phyloP scores from a whole-genome alignment of 352 stramenopile species.

The Pythium vanterpoolii region DNA sequence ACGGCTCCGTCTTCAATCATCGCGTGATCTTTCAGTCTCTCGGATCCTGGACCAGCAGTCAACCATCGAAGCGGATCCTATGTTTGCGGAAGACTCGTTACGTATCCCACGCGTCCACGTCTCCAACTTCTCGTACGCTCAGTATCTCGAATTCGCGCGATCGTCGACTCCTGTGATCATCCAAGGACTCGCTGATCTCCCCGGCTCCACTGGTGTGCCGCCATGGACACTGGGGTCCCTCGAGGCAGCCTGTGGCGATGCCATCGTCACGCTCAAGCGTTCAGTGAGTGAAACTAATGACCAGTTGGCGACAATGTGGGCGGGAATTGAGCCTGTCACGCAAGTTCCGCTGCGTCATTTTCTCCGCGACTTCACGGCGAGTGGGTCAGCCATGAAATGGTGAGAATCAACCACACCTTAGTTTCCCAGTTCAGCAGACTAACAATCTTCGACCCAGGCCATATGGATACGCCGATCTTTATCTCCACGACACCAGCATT shows the following conservation, averaged over 20 bases:
- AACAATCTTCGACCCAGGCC: slow-evolving; percentile 6
- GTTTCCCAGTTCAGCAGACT: not conserved
- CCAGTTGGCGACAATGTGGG: slow-evolving; percentile 13
- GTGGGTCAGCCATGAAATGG: not conserved
- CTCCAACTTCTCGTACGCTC: slow-evolving; percentile 18
- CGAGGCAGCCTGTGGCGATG: slow-evolving; percentile 14
- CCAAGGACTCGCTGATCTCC: slow-evolving; percentile 16
- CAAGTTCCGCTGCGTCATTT: slow-evolving; percentile 12
- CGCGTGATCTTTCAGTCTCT: not conserved
- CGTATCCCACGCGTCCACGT: slow-evolving; percentile 16
- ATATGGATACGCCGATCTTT: slow-evolving; percentile 24
- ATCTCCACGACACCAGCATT: slow-evolving; percentile 37
- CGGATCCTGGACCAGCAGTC: not conserved
- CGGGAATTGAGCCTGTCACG: slow-evolving; percentile 13
- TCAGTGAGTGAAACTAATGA: not conserved
- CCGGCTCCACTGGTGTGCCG: slow-evolving; percentile 23
- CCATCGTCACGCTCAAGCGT: slow-evolving; percentile 20
- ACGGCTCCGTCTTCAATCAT: not conserved
- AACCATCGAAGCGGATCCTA: not conserved
- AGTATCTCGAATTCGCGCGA: slow-evolving; percentile 23
- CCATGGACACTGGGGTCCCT: slow-evolving; percentile 23
- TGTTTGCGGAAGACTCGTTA: not conserved
- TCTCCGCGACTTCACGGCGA: slow-evolving; percentile 13
- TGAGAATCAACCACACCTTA: not conserved
- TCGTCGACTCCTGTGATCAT: slow-evolving; percentile 34